A percentile compares a stretch with the other conserved stretches of the same genome.
Evolutionary conservation across 495 filamentous ascomycete species (phyloP).

Genomic region (Podospora pseudopauciseta): DNA sequence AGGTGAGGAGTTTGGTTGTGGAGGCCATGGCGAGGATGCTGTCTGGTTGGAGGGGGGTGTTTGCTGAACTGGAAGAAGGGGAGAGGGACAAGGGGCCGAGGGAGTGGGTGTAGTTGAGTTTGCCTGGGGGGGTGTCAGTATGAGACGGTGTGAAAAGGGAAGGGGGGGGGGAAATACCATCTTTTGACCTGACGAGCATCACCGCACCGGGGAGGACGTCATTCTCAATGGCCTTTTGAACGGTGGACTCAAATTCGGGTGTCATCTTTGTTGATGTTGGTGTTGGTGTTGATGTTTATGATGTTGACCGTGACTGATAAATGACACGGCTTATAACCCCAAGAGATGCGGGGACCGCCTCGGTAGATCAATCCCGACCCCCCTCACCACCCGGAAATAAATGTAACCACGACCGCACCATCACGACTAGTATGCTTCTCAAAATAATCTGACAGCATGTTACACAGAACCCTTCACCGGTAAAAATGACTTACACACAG

Average conservation of each 20-base stretch:
- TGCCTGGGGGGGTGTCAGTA: slow-evolving; percentile 8
- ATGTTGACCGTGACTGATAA: background rate
- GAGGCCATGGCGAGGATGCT: slow-evolving; percentile 26
- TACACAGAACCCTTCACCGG: no score
- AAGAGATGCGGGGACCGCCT: background rate
- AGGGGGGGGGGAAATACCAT: slow-evolving; percentile 8
- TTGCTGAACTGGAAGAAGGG: background rate
- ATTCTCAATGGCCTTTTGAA: slow-evolving; percentile 19
- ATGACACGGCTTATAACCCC: background rate
- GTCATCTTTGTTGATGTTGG: slow-evolving; percentile 8
- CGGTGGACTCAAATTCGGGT: slow-evolving; percentile 14
- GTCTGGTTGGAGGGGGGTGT: background rate
- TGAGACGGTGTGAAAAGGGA: background rate
- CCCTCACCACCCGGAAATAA: background rate
- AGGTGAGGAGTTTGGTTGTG: slow-evolving; percentile 40
- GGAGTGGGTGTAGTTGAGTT: slow-evolving; percentile 15
- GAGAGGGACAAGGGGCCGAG: slow-evolving; percentile 6
- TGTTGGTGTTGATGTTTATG: background rate
- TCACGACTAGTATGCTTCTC: background rate
- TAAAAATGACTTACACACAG: background rate
- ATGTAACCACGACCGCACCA: background rate
- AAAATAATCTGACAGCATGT: no score
- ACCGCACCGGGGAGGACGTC: slow-evolving; percentile 16
- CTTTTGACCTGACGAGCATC: slow-evolving; percentile 16
- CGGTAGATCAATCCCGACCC: background rate